phyloP scores from a whole-genome alignment of 192 early-diverging fungal species.

The Fimicolochytrium jonesii region DNA sequence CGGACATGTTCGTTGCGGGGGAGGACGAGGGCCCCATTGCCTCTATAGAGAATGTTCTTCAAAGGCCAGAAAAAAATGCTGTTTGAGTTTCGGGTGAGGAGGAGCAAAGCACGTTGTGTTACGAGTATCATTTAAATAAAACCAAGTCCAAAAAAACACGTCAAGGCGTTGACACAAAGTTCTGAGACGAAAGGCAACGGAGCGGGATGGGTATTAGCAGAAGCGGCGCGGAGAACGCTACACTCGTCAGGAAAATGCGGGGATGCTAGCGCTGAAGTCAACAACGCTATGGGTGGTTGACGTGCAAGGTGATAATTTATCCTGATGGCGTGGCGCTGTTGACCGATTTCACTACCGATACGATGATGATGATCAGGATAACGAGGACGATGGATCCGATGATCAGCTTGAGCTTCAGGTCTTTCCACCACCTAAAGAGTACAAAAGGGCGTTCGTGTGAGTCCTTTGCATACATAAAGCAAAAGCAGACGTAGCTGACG shows the following conservation, averaged over 20 bases:
- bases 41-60: too few relatives aligned
- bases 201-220: background rate
- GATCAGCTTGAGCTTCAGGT: constrained; percentile 90
- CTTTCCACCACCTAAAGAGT: constrained; percentile 75
- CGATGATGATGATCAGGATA: constrained; percentile 55
- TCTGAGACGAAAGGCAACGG: background rate
- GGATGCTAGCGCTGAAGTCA: background rate
- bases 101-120: too few relatives aligned
- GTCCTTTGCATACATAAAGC: background rate
- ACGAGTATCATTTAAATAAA: too few relatives aligned
- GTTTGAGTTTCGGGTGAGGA: too few relatives aligned
- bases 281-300: background rate
- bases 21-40: too few relatives aligned
- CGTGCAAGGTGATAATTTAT: too few relatives aligned
- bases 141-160: too few relatives aligned
- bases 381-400: constrained; percentile 59
- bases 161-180: too few relatives aligned
- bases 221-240: too few relatives aligned
- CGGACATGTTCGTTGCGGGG: too few relatives aligned
- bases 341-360: constrained; percentile 27
- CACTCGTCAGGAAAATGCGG: background rate
- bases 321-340: background rate
- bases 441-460: background rate
- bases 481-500: background rate
- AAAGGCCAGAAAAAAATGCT: too few relatives aligned